These are phyloP conservation scores for Suillus bovinus DNA, from an alignment of 768 basidiomycete species.

Conservation along the genomic window DNA sequence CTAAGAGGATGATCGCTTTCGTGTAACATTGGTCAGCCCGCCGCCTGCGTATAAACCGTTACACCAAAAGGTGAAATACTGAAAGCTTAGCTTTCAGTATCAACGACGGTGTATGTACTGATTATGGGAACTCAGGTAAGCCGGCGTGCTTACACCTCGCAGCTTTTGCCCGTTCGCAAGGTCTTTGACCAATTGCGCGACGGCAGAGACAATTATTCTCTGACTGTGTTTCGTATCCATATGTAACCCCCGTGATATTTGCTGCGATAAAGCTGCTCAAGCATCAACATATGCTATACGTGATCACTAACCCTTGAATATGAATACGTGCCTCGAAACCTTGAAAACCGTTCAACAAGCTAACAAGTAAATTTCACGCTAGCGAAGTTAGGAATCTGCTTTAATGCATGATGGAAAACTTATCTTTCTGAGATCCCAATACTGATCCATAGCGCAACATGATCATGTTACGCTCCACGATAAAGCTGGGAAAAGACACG, in stretches of 20 bases:
- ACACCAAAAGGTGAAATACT: too few species aligned
- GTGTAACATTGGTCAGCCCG: too few species aligned
- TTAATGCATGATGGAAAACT: constrained; percentile 15
- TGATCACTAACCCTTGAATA: constrained; percentile 17
- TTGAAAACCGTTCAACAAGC: too few species aligned
- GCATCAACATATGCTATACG: not conserved
- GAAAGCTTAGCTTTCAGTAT: too few species aligned
- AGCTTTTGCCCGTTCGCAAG: constrained; percentile 12
- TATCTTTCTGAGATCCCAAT: constrained; percentile 22
- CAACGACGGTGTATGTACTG: too few species aligned
- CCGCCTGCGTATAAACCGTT: too few species aligned
- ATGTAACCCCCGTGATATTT: constrained; percentile 21
- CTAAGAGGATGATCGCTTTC: constrained; percentile 18
- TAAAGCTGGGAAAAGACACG: constrained; percentile 18
- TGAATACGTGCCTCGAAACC: constrained; percentile 19
- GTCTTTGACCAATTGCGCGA: constrained; percentile 16
- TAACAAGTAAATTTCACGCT: constrained; percentile 18
- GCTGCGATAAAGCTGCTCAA: constrained; percentile 21
- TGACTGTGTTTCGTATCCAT: constrained; percentile 20
- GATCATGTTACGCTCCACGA: constrained; percentile 24
- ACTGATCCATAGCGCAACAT: constrained; percentile 21
- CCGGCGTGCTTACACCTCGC: too few species aligned
- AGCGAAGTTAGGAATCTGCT: constrained; percentile 12
- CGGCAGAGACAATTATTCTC: constrained; percentile 19
- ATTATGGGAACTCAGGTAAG: too few species aligned